Conservation (phyloP, 768 basidiomycete species). For the Russula earlei region DNA sequence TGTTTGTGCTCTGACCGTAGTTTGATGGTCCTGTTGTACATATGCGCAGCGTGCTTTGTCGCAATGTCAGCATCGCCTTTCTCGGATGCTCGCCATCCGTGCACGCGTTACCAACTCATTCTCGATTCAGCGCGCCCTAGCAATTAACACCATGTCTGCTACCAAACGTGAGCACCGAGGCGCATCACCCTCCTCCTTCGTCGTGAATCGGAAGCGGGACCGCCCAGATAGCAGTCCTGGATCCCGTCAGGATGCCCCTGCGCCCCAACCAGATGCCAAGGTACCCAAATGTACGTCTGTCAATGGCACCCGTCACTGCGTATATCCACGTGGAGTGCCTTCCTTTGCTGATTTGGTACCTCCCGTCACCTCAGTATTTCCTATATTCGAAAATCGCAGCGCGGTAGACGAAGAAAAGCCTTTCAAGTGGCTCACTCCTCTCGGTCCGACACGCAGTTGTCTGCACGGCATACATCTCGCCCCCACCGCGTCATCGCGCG, state of each 20-base stretch:
- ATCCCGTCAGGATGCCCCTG: neutral
- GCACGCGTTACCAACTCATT: neutral
- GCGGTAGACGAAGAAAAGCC: conserved; percentile 4
- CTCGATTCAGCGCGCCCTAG: neutral
- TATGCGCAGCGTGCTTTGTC: conserved; percentile 1
- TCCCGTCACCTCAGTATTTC: conserved; percentile 20
- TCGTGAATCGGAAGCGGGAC: conserved; percentile 1
- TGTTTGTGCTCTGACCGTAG: conserved; percentile 4
- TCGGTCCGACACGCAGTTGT: conserved; percentile 28
- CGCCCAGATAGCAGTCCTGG: neutral
- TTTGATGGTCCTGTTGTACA: conserved; percentile 4
- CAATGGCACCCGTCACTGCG: neutral
- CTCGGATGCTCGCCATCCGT: neutral
- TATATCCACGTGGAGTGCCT: neutral
- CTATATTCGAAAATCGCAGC: conserved; percentile 23
- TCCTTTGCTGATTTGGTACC: neutral
- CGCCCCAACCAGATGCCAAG: neutral
- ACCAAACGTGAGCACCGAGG: neutral
- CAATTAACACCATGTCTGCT: neutral
- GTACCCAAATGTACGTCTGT: conserved; percentile 7
- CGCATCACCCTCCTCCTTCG: neutral
- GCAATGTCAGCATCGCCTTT: too few species aligned
- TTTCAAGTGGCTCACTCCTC: conserved; percentile 27
- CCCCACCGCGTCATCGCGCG: conserved; percentile 41
- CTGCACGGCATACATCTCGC: conserved; percentile 30